Evolutionary conservation across 768 basidiomycete species (phyloP), one percentile per base, ranked within the genome.

Genomic region (Russula foetens): DNA sequence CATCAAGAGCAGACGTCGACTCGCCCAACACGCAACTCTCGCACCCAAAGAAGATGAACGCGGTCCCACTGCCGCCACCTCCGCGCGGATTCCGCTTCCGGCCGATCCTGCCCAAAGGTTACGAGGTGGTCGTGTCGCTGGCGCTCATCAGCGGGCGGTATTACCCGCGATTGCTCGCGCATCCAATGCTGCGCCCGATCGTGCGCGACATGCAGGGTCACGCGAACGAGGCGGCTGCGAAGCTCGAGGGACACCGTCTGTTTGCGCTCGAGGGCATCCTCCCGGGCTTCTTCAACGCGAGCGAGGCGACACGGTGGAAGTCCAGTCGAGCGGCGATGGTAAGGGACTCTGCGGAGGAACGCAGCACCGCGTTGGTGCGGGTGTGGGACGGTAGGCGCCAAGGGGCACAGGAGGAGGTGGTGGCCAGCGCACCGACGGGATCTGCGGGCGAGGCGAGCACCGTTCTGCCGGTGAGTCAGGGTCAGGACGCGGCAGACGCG

Each of bases 61-160:
- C 71, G 0, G 76, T 73, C 51, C 71, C 75, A 7, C 76, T 89
- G 2, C 92, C 92, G 0, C 71, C 75, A 23, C 73, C 92, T 1
- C 90, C 91, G 0, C 69, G 71, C 23, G 87, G 88, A 0, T 91
- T 79, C 71, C 78, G 76, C 63, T 92, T 90, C 73, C 81, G 87
- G 19, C 76, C 81, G 0, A 84, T 93, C 58, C 75, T 90, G 15
- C 67, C 76, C 2, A 74, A 82, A 7, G 85, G 81, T 0, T 70
- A 80, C 60, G 88, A 92, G 71, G 79, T 79, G 17, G 79, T 87
- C 21, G 63, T 90, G n/a, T 83, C 83, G 3, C 75, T 92, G 44
- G 81, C 83, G 38, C 74, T 90, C 49, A 77, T 94, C 62, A 83
- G 83, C 33, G 92, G 92, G 33, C 78, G 92, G 57, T 93, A 93